A percentile compares a stretch with the other conserved stretches of the same genome.
Evolutionary conservation across 1,284 basidiomycete genomes (phyloP).

Genomic region (Stygiomarasmius scandens): DNA sequence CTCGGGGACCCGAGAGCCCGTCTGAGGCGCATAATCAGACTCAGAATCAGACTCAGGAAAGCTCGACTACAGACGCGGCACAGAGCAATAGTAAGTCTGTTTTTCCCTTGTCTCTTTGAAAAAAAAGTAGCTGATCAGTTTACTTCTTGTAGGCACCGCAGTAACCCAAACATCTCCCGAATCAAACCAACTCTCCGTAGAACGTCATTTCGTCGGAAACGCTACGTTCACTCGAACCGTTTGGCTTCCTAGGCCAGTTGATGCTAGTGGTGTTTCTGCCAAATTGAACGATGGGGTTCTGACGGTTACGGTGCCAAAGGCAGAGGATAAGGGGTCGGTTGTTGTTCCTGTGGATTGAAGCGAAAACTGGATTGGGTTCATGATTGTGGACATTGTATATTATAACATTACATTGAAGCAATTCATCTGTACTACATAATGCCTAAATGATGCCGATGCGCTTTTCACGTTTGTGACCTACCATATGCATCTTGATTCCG

Average conservation of each 20-base stretch:
- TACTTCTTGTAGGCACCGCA: not conserved
- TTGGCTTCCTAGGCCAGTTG: conserved; percentile 67
- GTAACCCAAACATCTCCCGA: conserved; percentile 31
- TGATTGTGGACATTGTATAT: no score
- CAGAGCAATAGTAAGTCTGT: conserved; percentile 4
- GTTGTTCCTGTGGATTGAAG: conserved; percentile 39
- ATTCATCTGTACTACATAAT: no score
- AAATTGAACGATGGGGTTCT: conserved; percentile 72
- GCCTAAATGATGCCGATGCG: no score
- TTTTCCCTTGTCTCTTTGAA: no score
- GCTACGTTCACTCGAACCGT: conserved; percentile 68
- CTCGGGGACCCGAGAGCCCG: conserved; percentile 26
- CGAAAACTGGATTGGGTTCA: no score
- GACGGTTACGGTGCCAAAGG: conserved; percentile 62
- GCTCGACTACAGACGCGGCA: not conserved
- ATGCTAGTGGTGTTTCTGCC: conserved; percentile 60
- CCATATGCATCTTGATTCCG: no score
- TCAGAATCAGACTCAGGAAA: not conserved
- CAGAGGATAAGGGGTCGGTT: conserved; percentile 56
- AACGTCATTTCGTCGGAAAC: conserved; percentile 58
- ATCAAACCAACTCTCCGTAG: conserved; percentile 53
- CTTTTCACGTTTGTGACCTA: no score
- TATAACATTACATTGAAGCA: no score
- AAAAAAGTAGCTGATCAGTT: no score
- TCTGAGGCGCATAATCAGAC: not conserved